A percentile compares a stretch with the other conserved stretches of the same genome.
Conservation (phyloP, 2,329 filamentous ascomycete species). For the Dactylellina leptospora region DNA sequence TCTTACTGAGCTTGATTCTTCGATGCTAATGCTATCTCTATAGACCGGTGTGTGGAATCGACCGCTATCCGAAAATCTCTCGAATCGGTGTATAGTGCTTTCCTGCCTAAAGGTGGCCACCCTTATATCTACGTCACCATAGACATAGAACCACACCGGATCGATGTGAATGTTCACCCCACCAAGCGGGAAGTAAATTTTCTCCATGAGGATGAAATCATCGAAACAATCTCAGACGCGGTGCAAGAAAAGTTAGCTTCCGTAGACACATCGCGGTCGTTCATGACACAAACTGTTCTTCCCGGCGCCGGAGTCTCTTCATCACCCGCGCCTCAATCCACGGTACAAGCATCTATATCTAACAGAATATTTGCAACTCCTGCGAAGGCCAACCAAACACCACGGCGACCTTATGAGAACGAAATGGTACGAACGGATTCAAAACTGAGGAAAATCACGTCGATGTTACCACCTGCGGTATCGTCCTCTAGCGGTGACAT, state of each 20-base stretch:
- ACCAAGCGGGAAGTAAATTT: conserved; percentile 98
- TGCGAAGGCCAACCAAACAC: conserved; percentile 55
- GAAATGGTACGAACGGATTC: conserved; percentile 91
- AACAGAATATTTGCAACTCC: conserved; percentile 58
- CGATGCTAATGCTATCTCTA: conserved; percentile 4
- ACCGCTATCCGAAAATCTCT: conserved; percentile 85
- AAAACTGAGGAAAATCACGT: conserved; percentile 90
- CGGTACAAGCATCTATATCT: conserved; percentile 26
- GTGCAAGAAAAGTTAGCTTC: conserved; percentile 80
- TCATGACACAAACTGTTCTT: conserved; percentile 90
- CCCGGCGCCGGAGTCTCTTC: conserved; percentile 68
- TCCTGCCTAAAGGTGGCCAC: conserved; percentile 91
- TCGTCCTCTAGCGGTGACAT: conserved; percentile 59
- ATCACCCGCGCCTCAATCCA: conserved; percentile 31
- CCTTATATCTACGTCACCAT: conserved; percentile 93
- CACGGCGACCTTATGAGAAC: conserved; percentile 77
- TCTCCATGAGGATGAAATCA: conserved; percentile 95
- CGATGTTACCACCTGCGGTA: conserved; percentile 77
- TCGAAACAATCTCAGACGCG: conserved; percentile 81
- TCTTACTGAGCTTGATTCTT: neutral
- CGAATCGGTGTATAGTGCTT: conserved; percentile 86
- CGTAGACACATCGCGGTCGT: conserved; percentile 92
- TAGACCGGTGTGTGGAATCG: conserved; percentile 85
- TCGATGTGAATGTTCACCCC: conserved; percentile 97
- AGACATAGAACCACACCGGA: conserved; percentile 87